Percentiles rank a stretch among this genome's conserved stretches.
phyloP scores from a whole-genome alignment of 768 basidiomycete species.

The Lentinula sp. region DNA sequence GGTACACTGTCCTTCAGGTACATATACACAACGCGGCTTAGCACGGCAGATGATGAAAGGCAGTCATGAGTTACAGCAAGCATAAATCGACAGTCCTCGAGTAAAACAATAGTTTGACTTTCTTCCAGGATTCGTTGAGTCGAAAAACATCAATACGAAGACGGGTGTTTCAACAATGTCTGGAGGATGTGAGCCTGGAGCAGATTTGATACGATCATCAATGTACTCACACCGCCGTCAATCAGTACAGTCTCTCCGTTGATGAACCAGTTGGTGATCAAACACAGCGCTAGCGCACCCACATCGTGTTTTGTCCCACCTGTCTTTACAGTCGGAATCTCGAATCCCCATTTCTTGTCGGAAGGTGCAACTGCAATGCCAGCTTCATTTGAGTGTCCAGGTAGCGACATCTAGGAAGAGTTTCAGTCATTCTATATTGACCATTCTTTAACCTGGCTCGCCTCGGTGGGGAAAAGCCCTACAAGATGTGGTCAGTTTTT shows the following conservation, averaged over 20 bases:
- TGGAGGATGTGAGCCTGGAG: conserved; percentile 6
- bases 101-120: no score
- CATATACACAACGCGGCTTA: no score
- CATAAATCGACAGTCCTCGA: neutral
- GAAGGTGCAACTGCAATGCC: conserved; percentile 18
- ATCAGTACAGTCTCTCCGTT: conserved; percentile 44
- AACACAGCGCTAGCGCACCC: conserved; percentile 34
- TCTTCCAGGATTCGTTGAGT: neutral
- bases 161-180: conserved; percentile 31
- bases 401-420: conserved; percentile 21
- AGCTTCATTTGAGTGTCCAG: conserved; percentile 17
- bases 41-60: neutral
- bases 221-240: conserved; percentile 38
- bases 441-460: neutral
- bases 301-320: conserved; percentile 36
- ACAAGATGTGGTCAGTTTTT: neutral
- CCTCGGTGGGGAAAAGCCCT: conserved; percentile 27
- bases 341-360: conserved; percentile 18
- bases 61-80: neutral
- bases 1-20: neutral
- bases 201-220: neutral
- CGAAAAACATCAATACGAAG: conserved; percentile 21
- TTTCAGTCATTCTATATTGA: neutral
- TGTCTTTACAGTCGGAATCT: conserved; percentile 25
- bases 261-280: conserved; percentile 42